A percentile compares a stretch with the other conserved stretches of the same genome.
phyloP scores from a whole-genome alignment of 2,329 filamentous ascomycete genomes.

The Pseudogymnoascus sp. region DNA sequence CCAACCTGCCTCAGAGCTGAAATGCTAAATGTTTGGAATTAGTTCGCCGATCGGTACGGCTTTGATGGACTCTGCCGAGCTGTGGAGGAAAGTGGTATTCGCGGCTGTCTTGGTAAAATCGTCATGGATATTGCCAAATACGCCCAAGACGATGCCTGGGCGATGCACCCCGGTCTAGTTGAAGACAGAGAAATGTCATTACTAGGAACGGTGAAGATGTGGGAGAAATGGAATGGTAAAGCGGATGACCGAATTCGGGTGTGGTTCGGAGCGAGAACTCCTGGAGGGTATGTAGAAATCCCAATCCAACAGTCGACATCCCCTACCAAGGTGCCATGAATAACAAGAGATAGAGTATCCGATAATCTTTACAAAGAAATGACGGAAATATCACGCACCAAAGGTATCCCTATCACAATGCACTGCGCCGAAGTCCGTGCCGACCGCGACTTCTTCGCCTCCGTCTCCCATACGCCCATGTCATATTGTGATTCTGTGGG shows the following conservation, averaged over 20 bases:
- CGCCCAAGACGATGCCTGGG: constrained; percentile 35
- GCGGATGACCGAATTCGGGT: constrained; percentile 31
- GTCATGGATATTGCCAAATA: constrained; percentile 39
- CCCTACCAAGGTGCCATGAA: neutral
- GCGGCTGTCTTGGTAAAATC: constrained; percentile 32
- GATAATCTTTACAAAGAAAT: constrained; percentile 30
- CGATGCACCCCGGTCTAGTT: constrained; percentile 37
- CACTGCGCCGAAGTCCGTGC: constrained; percentile 32
- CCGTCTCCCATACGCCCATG: constrained; percentile 33
- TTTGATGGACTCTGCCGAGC: constrained; percentile 38
- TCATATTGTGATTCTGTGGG: constrained; percentile 34
- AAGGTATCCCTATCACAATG: constrained; percentile 33
- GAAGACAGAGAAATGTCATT: constrained; percentile 34
- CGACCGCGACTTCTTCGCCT: constrained; percentile 29
- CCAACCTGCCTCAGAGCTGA: neutral
- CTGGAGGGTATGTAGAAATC: constrained; percentile 26
- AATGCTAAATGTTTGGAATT: neutral
- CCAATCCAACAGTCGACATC: neutral
- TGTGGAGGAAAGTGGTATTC: constrained; percentile 38
- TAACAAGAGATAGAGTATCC: constrained; percentile 23
- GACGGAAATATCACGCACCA: constrained; percentile 25
- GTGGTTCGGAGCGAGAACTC: constrained; percentile 34
- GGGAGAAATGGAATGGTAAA: constrained; percentile 30
- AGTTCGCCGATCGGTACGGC: constrained; percentile 40
- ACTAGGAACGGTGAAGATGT: constrained; percentile 28